Base-by-base conservation (phyloP, 805 yeast genomes). In the Saturnispora gosingensis region DNA sequence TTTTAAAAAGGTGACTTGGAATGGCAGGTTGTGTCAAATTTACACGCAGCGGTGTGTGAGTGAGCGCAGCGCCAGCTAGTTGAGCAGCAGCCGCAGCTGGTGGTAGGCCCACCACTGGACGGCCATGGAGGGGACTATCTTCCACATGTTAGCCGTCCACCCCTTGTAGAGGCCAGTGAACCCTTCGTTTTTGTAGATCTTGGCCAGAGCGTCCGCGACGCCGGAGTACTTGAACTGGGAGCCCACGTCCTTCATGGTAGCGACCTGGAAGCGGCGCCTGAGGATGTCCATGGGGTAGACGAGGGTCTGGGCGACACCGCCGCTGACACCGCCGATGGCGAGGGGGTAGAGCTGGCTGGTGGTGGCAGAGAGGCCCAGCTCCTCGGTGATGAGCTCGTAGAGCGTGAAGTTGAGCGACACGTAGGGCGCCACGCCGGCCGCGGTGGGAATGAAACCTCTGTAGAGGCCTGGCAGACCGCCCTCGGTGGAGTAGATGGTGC, bases 121-220 rank as follows among this genome's bases (percentile, higher is more conserved):
- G 4, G 98, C 98, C 90, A 93, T 91, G 13, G 93, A 82, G 0
- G 98, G 97, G 45, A 88, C 85, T 4, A 91, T 93, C 64, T 90
- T 91, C 73, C 86, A 83, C 64, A 88, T 72, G 62, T 88, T 88
- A 1, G 95, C 93, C 2, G 81, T 74, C 65, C 84, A 72, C 0
- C 91, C 91, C 60, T 79, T 83, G 69, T 83, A 85, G 38, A 85
- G 77, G 1, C 90, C 91, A 43, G 65, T 70, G 46, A 74, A 70
- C 1, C 97, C 97, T 66, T 91, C 98, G 20, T 73, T 69, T 55
- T 68, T 74, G 53, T 84, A 81, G 36, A 91, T 88, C 5, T 84
- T 76, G 3, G 68, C 63, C 32, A 91, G 65, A 0, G 97, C 98
- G 59, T 86, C 85, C 62, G 73, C 60, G 3, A 87, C 88, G 9